These are phyloP conservation scores for Bacterosira constricta DNA, from an alignment of 108 stramenopile species.

Conservation along the genomic window DNA sequence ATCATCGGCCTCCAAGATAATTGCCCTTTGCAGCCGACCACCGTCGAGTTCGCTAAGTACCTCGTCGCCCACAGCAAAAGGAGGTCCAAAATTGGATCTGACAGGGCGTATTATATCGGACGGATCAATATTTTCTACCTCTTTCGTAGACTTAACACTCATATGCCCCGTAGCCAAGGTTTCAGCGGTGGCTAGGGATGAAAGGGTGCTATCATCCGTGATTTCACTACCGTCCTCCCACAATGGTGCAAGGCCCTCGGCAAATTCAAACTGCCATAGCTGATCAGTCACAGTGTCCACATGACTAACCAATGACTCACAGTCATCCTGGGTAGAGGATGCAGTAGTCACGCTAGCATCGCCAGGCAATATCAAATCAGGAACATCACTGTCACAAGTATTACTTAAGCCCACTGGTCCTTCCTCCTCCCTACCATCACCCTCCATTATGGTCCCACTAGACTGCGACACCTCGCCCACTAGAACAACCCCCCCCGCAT, in stretches of 20 bases:
- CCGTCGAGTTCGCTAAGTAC: background rate
- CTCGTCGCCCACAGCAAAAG: background rate
- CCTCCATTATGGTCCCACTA: background rate
- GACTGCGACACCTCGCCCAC: no score
- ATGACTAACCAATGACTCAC: no score
- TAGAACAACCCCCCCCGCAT: background rate
- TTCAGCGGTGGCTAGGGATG: background rate
- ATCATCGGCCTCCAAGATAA: background rate
- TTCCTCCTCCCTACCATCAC: background rate
- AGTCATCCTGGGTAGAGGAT: background rate
- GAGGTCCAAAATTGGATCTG: background rate
- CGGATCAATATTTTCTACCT: no score
- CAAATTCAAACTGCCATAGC: background rate
- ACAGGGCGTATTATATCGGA: no score
- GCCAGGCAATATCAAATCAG: no score
- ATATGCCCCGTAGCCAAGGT: background rate
- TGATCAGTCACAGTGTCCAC: no score
- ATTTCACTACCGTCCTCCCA: background rate
- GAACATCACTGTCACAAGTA: no score
- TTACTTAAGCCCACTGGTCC: no score
- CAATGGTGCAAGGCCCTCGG: background rate
- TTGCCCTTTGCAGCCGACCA: background rate
- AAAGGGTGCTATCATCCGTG: background rate
- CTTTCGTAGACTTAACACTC: background rate
- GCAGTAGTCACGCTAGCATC: background rate